Evolutionary conservation across 805 yeast species (phyloP), one percentile per base, ranked within the genome.

Genomic region (Cyberlindnera galapagoensis): DNA sequence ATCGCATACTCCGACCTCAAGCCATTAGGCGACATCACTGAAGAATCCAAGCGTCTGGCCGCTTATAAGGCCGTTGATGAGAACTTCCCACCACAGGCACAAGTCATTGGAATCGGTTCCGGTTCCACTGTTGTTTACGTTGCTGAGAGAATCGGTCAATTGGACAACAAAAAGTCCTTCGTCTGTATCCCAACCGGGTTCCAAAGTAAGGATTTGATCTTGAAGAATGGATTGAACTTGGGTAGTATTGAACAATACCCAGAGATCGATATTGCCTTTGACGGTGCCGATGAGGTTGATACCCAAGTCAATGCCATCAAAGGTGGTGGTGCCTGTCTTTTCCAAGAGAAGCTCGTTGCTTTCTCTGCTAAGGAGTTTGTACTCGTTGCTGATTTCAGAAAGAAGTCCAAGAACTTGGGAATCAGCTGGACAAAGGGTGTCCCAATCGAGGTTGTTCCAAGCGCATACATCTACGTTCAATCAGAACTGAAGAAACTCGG

Each of bases 261-360:
- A 3, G 69, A 69, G 17, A 63, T 92, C 27, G 98, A 92, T 55
- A 76, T 92, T 47, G 95, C 96, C 2, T 92, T 92, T 56, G 99
- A 92, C 58, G 99, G 99, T 27, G 97, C 98, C 3, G 99, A 92
- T 59, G 98, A 92, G 60, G 88, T 88, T 36, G 98, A 90, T 58
- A 54, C 73, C 5, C 54, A 68, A 14, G 67, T 92, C 47, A 84
- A 87, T 54, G 77, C 88, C 49, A 92, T 92, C 56, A 92, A 92
- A 62, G 99, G 99, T 45, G 99, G 99, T 30, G 99, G 99, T 25
- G 99, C 97, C 2, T 92, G 99, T 59, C 67, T 87, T 42, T 80
- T 92, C 63, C 98, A 90, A 63, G 99, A 92, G 58, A 92, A 92
- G 62, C 68, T 92, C 33, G 95, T 92, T 10, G 95, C 96, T 12